phyloP scores from a whole-genome alignment of 352 stramenopile species.

The Bremia lactucae region DNA sequence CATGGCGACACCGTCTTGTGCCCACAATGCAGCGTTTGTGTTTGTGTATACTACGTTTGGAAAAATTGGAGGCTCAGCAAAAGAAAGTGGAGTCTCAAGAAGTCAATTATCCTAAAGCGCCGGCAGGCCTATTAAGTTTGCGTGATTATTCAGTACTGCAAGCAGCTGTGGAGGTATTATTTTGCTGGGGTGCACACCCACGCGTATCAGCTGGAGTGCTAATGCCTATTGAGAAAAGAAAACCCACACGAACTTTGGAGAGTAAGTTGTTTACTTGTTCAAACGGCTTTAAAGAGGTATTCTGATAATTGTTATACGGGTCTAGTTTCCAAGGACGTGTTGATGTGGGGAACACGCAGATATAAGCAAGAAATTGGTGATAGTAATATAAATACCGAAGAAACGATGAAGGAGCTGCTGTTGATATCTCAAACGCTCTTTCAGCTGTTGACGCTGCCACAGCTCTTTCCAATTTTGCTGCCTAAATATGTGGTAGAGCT shows the following conservation, averaged over 20 bases:
- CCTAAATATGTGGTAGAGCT: conserved; percentile 73
- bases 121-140: conserved; percentile 62
- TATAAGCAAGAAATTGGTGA: conserved; percentile 8
- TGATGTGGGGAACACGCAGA: conserved; percentile 31
- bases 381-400: conserved; percentile 4
- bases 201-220: conserved; percentile 42
- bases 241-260: conserved; percentile 63
- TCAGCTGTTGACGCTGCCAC: conserved; percentile 48
- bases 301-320: conserved; percentile 2
- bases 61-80: conserved; percentile 24
- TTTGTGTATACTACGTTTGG: conserved; percentile 35
- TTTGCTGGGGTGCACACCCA: conserved; percentile 57
- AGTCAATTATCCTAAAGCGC: conserved; percentile 30
- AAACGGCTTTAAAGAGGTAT: neutral
- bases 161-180: conserved; percentile 60
- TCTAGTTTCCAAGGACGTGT: conserved; percentile 44
- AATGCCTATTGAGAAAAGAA: conserved; percentile 47
- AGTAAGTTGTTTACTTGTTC: conserved; percentile 31
- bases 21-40: conserved; percentile 31
- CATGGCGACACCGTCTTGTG: conserved; percentile 29
- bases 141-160: conserved; percentile 79
- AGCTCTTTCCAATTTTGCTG: conserved; percentile 69
- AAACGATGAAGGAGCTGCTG: conserved; percentile 26
- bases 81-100: conserved; percentile 3
- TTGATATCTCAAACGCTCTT: conserved; percentile 37